These are phyloP conservation scores for Bacidia gigantensis DNA, from an alignment of 495 filamentous ascomycete species.

Conservation along the genomic window DNA sequence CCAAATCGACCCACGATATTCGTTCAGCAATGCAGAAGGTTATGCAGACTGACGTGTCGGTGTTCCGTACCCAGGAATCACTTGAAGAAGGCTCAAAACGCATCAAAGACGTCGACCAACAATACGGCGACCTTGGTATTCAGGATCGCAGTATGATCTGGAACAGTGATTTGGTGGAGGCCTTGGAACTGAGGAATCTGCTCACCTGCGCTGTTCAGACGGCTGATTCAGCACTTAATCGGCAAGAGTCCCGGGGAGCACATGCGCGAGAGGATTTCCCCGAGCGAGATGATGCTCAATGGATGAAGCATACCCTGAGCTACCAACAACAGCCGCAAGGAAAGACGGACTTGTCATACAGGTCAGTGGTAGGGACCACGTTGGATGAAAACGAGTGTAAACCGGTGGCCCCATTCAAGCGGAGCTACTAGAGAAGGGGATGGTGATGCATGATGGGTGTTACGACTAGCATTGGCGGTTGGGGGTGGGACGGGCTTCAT, in stretches of 20 bases:
- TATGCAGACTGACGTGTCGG: slow-evolving; percentile 93
- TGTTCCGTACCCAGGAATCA: slow-evolving; percentile 90
- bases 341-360: slow-evolving; percentile 62
- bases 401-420: slow-evolving; percentile 22
- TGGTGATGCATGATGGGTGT: too few relatives aligned
- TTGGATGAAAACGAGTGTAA: slow-evolving; percentile 85
- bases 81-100: slow-evolving; percentile 73
- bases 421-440: slow-evolving; percentile 19
- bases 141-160: slow-evolving; percentile 99
- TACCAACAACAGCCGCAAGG: slow-evolving; percentile 85
- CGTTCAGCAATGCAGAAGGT: slow-evolving; percentile 90
- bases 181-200: slow-evolving; percentile 81
- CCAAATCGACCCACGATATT: slow-evolving; percentile 75
- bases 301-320: slow-evolving; percentile 97
- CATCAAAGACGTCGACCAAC: slow-evolving; percentile 68
- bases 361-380: slow-evolving; percentile 60
- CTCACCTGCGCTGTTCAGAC: slow-evolving; percentile 96
- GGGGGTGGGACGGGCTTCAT: too few relatives aligned
- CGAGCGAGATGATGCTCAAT: slow-evolving; percentile 80
- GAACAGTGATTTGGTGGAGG: slow-evolving; percentile 96
- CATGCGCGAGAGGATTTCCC: slow-evolving; percentile 94
- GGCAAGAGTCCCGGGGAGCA: slow-evolving; percentile 88
- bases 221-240: slow-evolving; percentile 66
- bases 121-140: slow-evolving; percentile 69
- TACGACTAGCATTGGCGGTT: too few relatives aligned